Base-by-base conservation (phyloP, 306 rosid genomes). In the Begonia loranthoides region DNA sequence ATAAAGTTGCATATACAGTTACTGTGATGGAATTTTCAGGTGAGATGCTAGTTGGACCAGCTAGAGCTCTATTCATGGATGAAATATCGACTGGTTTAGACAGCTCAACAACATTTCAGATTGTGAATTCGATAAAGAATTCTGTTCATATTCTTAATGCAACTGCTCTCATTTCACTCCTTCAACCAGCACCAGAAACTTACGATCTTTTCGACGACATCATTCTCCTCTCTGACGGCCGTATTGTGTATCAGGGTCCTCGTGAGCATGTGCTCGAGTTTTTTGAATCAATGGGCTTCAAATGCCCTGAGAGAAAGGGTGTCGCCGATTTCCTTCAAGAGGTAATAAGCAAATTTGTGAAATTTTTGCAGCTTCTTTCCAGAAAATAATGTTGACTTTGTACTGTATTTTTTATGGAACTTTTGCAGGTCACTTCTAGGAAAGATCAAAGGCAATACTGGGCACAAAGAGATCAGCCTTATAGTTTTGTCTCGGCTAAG, bases 381-480 rank as follows among this genome's bases (percentile, higher is more conserved):
- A 57, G 54, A 52, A 71, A 76, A 61, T 28, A 28, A 28, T 3
- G 1, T 28, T 4, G 36, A 28, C 36, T 28, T 28, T 28, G 36
- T 28, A 1, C 8, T 47, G 12, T 39, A 15, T 44, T 5, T 13
- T 40, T 13, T 9, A 13, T 28, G 44, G 16, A 43, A 10, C 10
- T 54, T 15, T 9, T 17, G 16, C 54, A 74, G 80, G 73, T 74
- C 51, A 76, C 82, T 17, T 76, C 82, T 17, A 58, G 54, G 52
- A 71, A 76, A 61, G 82, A 76, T 58, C 82, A 76, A 41, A 66
- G 61, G 45, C 78, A 76, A 45, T 76, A 75, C 19, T 67, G 81
- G 81, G 61, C 50, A 39, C 13, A 50, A 17, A 57, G 55, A 44
- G 66, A 63, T 1, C 47, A 66, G 9, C 48, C 70, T 33, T 76